Conservation (phyloP, 1,284 basidiomycete species). For the Meripilus lineatus region DNA sequence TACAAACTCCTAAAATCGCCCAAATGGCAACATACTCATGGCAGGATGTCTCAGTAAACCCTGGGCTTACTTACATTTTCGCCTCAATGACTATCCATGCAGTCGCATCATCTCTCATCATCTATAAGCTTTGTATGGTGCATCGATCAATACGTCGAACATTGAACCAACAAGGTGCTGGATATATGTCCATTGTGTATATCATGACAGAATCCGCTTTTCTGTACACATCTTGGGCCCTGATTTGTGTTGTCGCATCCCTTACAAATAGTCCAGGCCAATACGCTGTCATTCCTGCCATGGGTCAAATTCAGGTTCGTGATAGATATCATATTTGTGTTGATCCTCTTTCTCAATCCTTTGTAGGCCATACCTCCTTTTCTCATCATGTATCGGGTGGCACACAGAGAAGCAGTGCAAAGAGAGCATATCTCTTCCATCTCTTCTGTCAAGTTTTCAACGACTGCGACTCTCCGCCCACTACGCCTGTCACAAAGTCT, state of each 20-base stretch:
- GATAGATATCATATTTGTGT: not conserved
- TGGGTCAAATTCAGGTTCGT: constrained; percentile 34
- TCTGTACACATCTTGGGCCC: constrained; percentile 23
- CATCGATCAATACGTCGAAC: too few relatives aligned
- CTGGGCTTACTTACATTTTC: constrained; percentile 29
- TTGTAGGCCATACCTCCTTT: constrained; percentile 26
- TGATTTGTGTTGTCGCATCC: constrained; percentile 27
- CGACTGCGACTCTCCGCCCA: too few relatives aligned
- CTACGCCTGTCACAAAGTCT: too few relatives aligned
- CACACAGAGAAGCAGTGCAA: constrained; percentile 34
- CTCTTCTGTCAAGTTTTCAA: too few relatives aligned
- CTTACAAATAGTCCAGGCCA: constrained; percentile 26
- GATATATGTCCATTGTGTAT: constrained; percentile 19
- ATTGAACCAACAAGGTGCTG: too few relatives aligned
- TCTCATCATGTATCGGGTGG: constrained; percentile 34
- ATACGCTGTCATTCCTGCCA: constrained; percentile 29
- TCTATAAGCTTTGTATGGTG: too few relatives aligned
- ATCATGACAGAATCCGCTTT: constrained; percentile 27
- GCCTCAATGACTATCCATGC: constrained; percentile 26
- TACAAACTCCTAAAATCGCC: too few relatives aligned
- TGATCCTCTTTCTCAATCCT: not conserved
- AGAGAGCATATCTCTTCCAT: too few relatives aligned
- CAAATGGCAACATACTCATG: too few relatives aligned
- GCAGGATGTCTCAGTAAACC: too few relatives aligned
- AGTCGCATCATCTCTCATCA: constrained; percentile 25